Evolutionary conservation across 139 green algal species (phyloP).

Genomic region (Chlorella ohadii): DNA sequence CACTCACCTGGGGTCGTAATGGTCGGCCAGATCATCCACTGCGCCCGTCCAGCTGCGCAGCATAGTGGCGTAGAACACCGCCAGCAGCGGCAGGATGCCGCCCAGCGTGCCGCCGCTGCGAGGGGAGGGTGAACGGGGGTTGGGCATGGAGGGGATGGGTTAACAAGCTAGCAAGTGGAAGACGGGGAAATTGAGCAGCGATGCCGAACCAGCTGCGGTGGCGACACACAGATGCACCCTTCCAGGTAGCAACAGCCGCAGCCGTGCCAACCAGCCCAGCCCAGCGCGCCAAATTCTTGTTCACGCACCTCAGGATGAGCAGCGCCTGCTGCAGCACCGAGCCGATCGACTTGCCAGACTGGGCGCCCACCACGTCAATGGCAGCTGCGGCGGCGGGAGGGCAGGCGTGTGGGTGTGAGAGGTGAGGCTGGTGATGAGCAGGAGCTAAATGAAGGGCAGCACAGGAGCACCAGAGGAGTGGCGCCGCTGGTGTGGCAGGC

Average conservation of each 20-base stretch:
- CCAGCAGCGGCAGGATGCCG: conserved; percentile 79
- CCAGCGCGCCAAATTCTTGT: too few relatives aligned
- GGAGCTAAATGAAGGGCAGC: too few relatives aligned
- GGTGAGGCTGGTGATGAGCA: neutral
- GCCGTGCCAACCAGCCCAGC: too few relatives aligned
- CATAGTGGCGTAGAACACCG: conserved; percentile 76
- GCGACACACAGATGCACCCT: too few relatives aligned
- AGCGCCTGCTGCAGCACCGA: conserved; percentile 76
- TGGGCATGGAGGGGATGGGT: neutral
- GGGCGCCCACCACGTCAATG: conserved; percentile 91
- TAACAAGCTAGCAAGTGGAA: too few relatives aligned
- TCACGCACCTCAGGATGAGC: conserved; percentile 47
- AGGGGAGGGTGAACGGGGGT: neutral
- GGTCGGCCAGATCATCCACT: conserved; percentile 47
- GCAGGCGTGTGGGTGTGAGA: neutral
- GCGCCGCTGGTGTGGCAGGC: too few relatives aligned
- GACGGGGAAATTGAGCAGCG: neutral
- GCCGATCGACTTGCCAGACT: conserved; percentile 78
- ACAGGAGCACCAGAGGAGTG: too few relatives aligned
- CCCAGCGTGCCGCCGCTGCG: conserved; percentile 65
- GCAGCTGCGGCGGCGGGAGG: conserved; percentile 65
- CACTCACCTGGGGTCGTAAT: conserved; percentile 36
- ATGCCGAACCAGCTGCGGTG: too few relatives aligned
- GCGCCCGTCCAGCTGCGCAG: conserved; percentile 63
- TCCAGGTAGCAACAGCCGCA: too few relatives aligned